These are phyloP conservation scores for Fusarium irregulare DNA, from an alignment of 2,329 filamentous ascomycete genomes.

Conservation along the genomic window DNA sequence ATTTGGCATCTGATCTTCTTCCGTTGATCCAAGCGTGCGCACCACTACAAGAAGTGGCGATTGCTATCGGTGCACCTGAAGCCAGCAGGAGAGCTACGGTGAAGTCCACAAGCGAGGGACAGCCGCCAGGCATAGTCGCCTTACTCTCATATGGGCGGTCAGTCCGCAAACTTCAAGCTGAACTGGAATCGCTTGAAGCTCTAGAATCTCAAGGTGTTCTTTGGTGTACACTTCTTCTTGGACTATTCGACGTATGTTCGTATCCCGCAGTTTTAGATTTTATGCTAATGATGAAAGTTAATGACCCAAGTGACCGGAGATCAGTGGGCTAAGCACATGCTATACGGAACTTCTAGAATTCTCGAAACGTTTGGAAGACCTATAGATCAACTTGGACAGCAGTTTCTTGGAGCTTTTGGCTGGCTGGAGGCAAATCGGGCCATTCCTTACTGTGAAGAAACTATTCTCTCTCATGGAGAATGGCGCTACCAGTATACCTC, in stretches of 20 bases:
- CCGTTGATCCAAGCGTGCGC: conserved; percentile 31
- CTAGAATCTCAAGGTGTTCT: conserved; percentile 24
- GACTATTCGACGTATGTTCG: conserved; percentile 43
- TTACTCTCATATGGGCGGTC: conserved; percentile 38
- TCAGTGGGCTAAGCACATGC: conserved; percentile 46
- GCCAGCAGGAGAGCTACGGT: conserved; percentile 31
- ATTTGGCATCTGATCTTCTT: conserved; percentile 15
- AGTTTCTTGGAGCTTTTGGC: conserved; percentile 38
- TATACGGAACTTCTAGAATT: conserved; percentile 42
- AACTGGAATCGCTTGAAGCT: not conserved
- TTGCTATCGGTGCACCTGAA: conserved; percentile 46
- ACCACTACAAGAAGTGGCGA: conserved; percentile 27
- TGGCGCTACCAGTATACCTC: not conserved
- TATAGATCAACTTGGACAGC: conserved; percentile 1
- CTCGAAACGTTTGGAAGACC: conserved; percentile 20
- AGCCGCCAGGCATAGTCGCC: conserved; percentile 7
- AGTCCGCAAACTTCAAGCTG: conserved; percentile 22
- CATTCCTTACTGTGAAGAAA: conserved; percentile 42
- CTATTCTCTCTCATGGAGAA: conserved; percentile 23
- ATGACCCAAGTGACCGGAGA: conserved; percentile 43
- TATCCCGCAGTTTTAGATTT: too few relatives aligned
- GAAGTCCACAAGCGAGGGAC: not conserved
- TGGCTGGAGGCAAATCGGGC: conserved; percentile 42
- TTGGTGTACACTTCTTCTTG: conserved; percentile 45
- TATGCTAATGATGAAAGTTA: conserved; percentile 30